phyloP scores from a whole-genome alignment of 805 yeast species.

The Starmerella apicola region DNA sequence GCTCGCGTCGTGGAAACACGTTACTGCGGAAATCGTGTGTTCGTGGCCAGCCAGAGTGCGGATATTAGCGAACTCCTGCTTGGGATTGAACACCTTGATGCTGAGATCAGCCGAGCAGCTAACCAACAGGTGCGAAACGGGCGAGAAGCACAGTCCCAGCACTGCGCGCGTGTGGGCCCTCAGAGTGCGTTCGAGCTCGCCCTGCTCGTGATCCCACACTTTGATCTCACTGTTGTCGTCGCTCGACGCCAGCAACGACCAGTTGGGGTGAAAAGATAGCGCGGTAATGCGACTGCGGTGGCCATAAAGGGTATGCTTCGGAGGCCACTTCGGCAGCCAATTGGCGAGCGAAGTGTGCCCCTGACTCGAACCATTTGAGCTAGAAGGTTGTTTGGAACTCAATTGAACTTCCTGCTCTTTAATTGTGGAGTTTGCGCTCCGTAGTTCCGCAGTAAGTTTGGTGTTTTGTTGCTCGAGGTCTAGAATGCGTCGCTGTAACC shows the following conservation, averaged over 20 bases:
- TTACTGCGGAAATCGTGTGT: constrained; percentile 61
- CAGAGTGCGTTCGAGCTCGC: constrained; percentile 48
- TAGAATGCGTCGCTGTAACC: constrained; percentile 59
- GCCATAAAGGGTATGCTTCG: constrained; percentile 36
- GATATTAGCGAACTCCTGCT: constrained; percentile 37
- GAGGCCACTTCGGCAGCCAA: constrained; percentile 51
- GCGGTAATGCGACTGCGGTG: constrained; percentile 50
- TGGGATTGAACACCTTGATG: constrained; percentile 62
- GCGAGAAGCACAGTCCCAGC: constrained; percentile 46
- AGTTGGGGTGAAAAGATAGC: constrained; percentile 59
- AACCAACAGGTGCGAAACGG: constrained; percentile 30
- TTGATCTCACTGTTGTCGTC: constrained; percentile 60
- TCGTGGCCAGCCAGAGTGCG: constrained; percentile 75
- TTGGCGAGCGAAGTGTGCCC: constrained; percentile 23
- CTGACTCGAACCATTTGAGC: not conserved
- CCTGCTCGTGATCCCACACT: constrained; percentile 59
- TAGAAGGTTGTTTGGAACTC: constrained; percentile 18
- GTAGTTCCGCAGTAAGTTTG: constrained; percentile 32
- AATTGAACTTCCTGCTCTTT: too few species aligned
- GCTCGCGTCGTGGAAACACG: constrained; percentile 31
- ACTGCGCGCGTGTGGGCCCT: constrained; percentile 69
- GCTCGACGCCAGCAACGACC: constrained; percentile 53
- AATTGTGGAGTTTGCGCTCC: too few species aligned
- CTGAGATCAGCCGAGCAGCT: constrained; percentile 40
- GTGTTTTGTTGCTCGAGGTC: constrained; percentile 53